Conservation (phyloP, 2,329 filamentous ascomycete genomes). For the Simplicillium aogashimaense region DNA sequence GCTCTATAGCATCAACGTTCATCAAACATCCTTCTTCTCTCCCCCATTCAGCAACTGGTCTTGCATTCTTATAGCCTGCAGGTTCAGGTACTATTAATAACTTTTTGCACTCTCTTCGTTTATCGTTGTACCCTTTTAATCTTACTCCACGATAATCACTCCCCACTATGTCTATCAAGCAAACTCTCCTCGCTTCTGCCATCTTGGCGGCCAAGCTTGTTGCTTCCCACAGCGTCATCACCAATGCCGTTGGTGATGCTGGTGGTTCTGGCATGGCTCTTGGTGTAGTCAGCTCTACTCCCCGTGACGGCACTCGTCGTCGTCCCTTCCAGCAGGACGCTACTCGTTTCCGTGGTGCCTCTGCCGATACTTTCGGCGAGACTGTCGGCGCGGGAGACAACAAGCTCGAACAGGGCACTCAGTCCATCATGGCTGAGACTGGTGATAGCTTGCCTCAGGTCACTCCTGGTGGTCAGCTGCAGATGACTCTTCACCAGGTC, state of each 20-base stretch:
- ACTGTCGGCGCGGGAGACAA: slow-evolving; percentile 48
- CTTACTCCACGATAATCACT: neutral
- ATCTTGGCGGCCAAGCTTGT: slow-evolving; percentile 44
- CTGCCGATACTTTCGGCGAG: slow-evolving; percentile 45
- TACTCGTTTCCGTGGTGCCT: slow-evolving; percentile 48
- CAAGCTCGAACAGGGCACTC: slow-evolving; percentile 44
- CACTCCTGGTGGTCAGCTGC: slow-evolving; percentile 42
- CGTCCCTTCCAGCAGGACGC: slow-evolving; percentile 55
- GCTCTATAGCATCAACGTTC: slow-evolving; percentile 2
- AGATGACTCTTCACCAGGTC: slow-evolving; percentile 58
- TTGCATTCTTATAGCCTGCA: slow-evolving; percentile 2
- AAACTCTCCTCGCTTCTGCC: slow-evolving; percentile 31
- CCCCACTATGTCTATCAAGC: slow-evolving; percentile 16
- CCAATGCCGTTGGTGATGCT: slow-evolving; percentile 43
- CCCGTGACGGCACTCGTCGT: slow-evolving; percentile 50
- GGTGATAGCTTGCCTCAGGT: slow-evolving; percentile 50
- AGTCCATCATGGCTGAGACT: slow-evolving; percentile 46
- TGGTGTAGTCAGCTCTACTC: slow-evolving; percentile 42
- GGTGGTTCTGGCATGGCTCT: slow-evolving; percentile 45
- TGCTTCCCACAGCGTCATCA: slow-evolving; percentile 52
- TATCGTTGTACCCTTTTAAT: neutral
- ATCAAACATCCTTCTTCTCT: neutral
- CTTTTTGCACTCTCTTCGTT: neutral
- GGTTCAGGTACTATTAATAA: slow-evolving; percentile 4
- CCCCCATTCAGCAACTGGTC: neutral